Conservation (phyloP, 805 yeast genomes). For the Yarrowia sp. region DNA sequence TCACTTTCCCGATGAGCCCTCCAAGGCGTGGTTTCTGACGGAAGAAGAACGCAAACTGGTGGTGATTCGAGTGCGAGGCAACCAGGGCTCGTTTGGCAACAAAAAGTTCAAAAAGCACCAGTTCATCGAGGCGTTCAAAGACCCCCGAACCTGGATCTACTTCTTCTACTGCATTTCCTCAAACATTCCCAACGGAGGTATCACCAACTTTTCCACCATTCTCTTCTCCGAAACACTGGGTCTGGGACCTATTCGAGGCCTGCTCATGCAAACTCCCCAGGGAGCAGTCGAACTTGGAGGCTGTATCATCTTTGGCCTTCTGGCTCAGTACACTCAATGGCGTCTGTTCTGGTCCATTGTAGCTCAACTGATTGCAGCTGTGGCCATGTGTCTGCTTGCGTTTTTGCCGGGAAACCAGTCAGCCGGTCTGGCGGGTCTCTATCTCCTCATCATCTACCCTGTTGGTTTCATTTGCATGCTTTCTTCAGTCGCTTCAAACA, state of each 20-base stretch:
- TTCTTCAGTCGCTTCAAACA: conserved; percentile 14
- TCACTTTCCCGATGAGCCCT: conserved; percentile 13
- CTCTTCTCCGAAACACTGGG: conserved; percentile 11
- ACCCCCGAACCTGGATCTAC: conserved; percentile 59
- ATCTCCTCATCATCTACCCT: conserved; percentile 22
- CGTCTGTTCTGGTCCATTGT: conserved; percentile 25
- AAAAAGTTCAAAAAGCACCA: conserved; percentile 61
- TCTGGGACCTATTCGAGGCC: conserved; percentile 14
- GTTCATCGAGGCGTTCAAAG: conserved; percentile 58
- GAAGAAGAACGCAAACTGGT: conserved; percentile 11
- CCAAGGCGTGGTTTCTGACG: conserved; percentile 23
- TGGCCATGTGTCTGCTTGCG: conserved; percentile 13
- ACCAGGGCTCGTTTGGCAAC: conserved; percentile 65
- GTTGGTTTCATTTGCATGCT: conserved; percentile 19
- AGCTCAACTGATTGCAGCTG: conserved; percentile 14
- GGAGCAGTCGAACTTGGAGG: conserved; percentile 10
- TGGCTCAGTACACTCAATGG: conserved; percentile 22
- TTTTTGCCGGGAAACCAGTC: conserved; percentile 1
- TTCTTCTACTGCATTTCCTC: conserved; percentile 53
- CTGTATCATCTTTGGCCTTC: conserved; percentile 3
- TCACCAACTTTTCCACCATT: conserved; percentile 20
- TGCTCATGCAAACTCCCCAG: conserved; percentile 12
- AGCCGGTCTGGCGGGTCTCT: conserved; percentile 15
- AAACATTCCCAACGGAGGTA: conserved; percentile 58
- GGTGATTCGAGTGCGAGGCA: conserved; percentile 55